Evolutionary conservation across 1,284 basidiomycete species (phyloP), one percentile per base, ranked within the genome.

Genomic region (Phellinidium pouzarii): DNA sequence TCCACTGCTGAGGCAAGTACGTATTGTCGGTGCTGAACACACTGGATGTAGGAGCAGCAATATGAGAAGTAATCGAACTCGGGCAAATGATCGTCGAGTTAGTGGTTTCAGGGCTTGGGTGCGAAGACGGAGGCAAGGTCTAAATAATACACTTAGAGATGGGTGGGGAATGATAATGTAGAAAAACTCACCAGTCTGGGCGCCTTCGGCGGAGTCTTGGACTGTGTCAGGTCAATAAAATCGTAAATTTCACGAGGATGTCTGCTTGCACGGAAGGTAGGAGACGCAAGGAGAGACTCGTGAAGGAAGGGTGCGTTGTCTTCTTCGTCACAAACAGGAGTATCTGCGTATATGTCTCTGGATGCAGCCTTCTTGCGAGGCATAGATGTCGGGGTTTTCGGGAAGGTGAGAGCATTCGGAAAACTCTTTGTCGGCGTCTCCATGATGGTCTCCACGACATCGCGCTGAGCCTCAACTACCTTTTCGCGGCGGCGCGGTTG

Each of bases 401-500:
- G 37, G 8, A 40, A 40, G 14, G 19, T 40, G n/a, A 8, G 11
- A 40, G 3, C n/a, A 40, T 8, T 17, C 14, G 48, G 29, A n/a
- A 2, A 11, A n/a, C 5, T 38, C 22, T 25, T 17, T 6, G 12
- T 50, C 38, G 25, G 36, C 20, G 20, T 14, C 3, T 25, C 20
- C 5, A 14, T 31, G 14, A 8, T 4, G 5, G 20, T 14, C 3
- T 25, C 20, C 5, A 14, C 36, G 14, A 8, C 5, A 4, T 14
- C 19, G 36, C 47, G 36, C n/a, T 38, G 22, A 9, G 44, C 25
- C 26, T n/a, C 36, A 14, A 45, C 29, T 19, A 29, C 22, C 53
- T 69, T 71, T 7, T 68, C 59, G n/a, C 75, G 71, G 17, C 66
- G 61, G 20, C 64, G 64, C 2, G 81, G 81, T 11, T 68, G 65